Evolutionary conservation across 495 filamentous ascomycete genomes (phyloP).

Genomic region (Penicillium cosmopolitanum): DNA sequence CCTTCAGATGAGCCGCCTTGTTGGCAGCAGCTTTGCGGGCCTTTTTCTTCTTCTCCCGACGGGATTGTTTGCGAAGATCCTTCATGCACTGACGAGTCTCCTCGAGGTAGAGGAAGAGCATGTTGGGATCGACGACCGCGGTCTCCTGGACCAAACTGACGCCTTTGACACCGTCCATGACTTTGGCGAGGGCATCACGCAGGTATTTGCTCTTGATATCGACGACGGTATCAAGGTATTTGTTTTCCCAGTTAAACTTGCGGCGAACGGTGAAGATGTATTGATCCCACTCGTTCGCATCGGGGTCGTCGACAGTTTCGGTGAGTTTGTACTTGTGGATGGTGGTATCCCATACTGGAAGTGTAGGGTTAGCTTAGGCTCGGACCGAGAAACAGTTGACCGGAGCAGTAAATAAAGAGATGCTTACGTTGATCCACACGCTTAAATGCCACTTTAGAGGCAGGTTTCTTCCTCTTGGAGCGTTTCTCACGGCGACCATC

Average conservation of each 20-base stretch:
- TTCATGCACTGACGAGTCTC: constrained; percentile 71
- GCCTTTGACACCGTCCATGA: constrained; percentile 82
- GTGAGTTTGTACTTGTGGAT: constrained; percentile 84
- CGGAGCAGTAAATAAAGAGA: constrained; percentile 1
- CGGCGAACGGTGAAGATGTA: constrained; percentile 87
- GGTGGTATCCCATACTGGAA: constrained; percentile 70
- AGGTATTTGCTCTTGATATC: constrained; percentile 87
- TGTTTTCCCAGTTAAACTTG: constrained; percentile 86
- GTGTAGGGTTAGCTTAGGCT: background rate
- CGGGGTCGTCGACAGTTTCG: constrained; percentile 73
- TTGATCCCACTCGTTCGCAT: constrained; percentile 78
- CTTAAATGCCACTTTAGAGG: constrained; percentile 77
- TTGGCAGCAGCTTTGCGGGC: constrained; percentile 57
- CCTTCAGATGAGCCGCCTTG: constrained; percentile 68
- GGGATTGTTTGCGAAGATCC: constrained; percentile 62
- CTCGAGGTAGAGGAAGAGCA: constrained; percentile 86
- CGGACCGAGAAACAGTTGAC: background rate
- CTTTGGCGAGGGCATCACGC: constrained; percentile 69
- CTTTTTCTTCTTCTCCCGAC: constrained; percentile 70
- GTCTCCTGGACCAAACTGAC: constrained; percentile 81
- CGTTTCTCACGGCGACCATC: constrained; percentile 25
- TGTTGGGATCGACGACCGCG: constrained; percentile 79
- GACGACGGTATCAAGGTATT: constrained; percentile 75
- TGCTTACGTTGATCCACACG: constrained; percentile 75
- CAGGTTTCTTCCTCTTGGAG: constrained; percentile 52